These are phyloP conservation scores for Trichoderma harzianum DNA, from an alignment of 2,329 filamentous ascomycete species.

Conservation along the genomic window DNA sequence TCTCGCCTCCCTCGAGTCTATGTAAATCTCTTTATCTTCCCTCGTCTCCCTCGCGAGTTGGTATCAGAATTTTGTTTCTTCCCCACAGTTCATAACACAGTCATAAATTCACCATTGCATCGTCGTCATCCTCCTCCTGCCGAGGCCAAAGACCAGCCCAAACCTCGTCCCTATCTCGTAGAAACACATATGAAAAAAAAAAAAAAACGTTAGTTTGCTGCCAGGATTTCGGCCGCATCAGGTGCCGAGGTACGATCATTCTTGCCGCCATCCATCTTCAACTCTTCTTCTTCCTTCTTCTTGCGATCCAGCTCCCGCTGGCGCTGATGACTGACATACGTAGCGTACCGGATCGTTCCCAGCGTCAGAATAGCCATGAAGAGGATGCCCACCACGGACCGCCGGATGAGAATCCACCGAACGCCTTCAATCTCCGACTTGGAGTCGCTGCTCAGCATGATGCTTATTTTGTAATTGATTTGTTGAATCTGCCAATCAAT, in stretches of 20 bases:
- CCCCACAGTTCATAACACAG: conserved; percentile 2
- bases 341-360: conserved; percentile 57
- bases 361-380: conserved; percentile 63
- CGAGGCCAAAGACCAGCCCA: background rate
- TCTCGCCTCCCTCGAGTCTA: background rate
- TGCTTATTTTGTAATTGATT: conserved; percentile 94
- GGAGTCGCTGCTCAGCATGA: conserved; percentile 81
- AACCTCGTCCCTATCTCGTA: background rate
- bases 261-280: conserved; percentile 43
- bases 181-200: background rate
- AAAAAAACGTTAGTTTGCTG: conserved; percentile 46
- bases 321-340: conserved; percentile 51
- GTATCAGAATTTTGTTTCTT: background rate
- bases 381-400: conserved; percentile 61
- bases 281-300: conserved; percentile 42
- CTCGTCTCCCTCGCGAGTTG: background rate
- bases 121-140: background rate
- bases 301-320: conserved; percentile 45
- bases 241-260: conserved; percentile 45
- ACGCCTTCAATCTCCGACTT: conserved; percentile 90
- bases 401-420: conserved; percentile 74
- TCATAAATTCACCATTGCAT: background rate
- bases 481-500: conserved; percentile 67
- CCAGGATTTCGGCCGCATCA: conserved; percentile 55
- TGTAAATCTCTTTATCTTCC: background rate